Conservation (phyloP, 169 alveolate species). For the Cryptosporidium sp. region DNA sequence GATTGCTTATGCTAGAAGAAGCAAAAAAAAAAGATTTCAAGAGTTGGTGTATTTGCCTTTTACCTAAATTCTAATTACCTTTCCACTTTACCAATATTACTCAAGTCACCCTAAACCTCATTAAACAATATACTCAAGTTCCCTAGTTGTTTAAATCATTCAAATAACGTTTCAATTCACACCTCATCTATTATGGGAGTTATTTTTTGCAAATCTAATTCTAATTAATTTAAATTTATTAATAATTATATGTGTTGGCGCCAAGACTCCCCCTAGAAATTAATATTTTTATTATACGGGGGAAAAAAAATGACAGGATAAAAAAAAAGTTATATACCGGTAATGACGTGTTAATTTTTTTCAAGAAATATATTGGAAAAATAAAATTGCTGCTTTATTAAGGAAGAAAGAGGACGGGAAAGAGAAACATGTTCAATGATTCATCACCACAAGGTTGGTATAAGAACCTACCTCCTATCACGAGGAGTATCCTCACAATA, state of each 20-base stretch:
- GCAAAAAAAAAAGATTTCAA: too few relatives aligned
- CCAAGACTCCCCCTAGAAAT: neutral
- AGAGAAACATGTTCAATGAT: conserved; percentile 38
- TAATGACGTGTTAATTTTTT: conserved; percentile 5
- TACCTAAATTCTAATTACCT: neutral
- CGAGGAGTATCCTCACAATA: conserved; percentile 84
- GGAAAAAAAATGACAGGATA: neutral
- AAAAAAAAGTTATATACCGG: conserved; percentile 9
- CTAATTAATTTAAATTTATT: neutral
- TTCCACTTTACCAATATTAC: neutral
- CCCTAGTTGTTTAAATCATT: neutral
- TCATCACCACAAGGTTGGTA: conserved; percentile 86
- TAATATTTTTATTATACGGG: neutral
- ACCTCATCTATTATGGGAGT: neutral
- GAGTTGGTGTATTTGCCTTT: neutral
- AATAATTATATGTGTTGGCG: neutral
- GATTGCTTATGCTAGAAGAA: too few relatives aligned
- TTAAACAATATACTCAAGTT: neutral
- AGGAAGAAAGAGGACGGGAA: neutral
- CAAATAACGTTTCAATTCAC: neutral
- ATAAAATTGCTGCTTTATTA: neutral
- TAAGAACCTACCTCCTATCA: conserved; percentile 85
- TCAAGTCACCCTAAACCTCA: neutral
- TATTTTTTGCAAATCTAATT: neutral
- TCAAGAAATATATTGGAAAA: neutral